Conservation (phyloP, 306 rosid genomes). For the Dryas drummondii region DNA sequence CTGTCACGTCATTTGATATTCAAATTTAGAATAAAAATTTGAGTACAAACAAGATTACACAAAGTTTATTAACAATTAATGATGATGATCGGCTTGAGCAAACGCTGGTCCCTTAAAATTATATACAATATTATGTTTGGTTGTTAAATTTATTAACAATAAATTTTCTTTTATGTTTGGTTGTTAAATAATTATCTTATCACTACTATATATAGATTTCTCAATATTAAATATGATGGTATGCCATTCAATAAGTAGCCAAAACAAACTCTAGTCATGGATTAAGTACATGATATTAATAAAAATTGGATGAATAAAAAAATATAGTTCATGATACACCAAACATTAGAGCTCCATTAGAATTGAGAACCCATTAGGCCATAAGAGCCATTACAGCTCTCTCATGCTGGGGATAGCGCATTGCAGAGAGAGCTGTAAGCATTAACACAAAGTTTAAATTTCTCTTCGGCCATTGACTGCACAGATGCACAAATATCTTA, state of each 20-base stretch:
- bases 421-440: slow-evolving; percentile 79
- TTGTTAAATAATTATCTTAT: too few relatives aligned
- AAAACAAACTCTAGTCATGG: too few relatives aligned
- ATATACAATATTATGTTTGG: too few relatives aligned
- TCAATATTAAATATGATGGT: too few relatives aligned
- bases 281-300: neutral
- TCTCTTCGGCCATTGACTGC: slow-evolving; percentile 80
- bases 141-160: too few relatives aligned
- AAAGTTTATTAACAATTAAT: neutral
- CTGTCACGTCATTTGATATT: too few relatives aligned
- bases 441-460: slow-evolving; percentile 64
- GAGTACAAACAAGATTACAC: too few relatives aligned
- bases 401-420: slow-evolving; percentile 59
- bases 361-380: neutral
- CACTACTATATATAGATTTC: too few relatives aligned
- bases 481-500: slow-evolving; percentile 14
- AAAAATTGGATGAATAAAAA: neutral
- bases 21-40: too few relatives aligned
- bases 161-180: too few relatives aligned
- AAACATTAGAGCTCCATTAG: neutral
- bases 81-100: neutral
- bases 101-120: too few relatives aligned
- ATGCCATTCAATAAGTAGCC: too few relatives aligned
- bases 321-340: neutral
- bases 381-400: slow-evolving; percentile 4